Evolutionary conservation across 2,329 filamentous ascomycete species (phyloP), one percentile per base, ranked within the genome.

Genomic region (Sarocladium kiliense): DNA sequence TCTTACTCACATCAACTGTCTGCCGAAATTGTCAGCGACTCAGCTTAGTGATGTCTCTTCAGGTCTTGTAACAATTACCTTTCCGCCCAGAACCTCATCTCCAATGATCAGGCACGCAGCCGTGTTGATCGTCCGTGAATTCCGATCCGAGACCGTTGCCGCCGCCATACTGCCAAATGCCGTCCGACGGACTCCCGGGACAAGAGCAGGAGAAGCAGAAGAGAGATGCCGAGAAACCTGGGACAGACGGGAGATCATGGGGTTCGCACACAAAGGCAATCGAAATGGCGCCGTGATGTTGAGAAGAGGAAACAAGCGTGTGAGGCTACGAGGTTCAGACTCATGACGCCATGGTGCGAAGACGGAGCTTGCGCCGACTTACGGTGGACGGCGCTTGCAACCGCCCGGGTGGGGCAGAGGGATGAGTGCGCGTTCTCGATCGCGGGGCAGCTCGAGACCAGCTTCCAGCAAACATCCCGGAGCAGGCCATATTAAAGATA

Each of bases 11-110:
- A 66, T 74, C 73, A 51, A 74, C 70, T 47, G 68, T 70, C 68
- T 73, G 42, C 11, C 9, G n/a, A 44, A 30, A n/a, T 9, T 12
- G 49, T 47, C 25, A 56, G 50, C 7, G 5, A n/a, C 16, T 18
- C 18, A 18, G 36, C 34, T 12, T 3, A 18, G 11, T 18, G 23
- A 54, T 18, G 14, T 2, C n/a, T n/a, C 45, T n/a, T 25, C 6
- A 23, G 23, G 44, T 27, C 16, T 19, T 32, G 18, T 9, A 5
- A 65, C 76, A 60, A 69, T n/a, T 44, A 91, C 92, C 87, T 97
- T 97, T 64, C 94, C 93, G 21, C 91, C 92, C 3, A 97, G 78
- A 4, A 97, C 91, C 71, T 97, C 93, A 73, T 97, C 93, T n/a
- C 93, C 93, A 64, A 99, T 97, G 58, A 99, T 91, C 60, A 97